Evolutionary conservation across 768 basidiomycete species (phyloP).

Genomic region (Crassisporium funariophilum): DNA sequence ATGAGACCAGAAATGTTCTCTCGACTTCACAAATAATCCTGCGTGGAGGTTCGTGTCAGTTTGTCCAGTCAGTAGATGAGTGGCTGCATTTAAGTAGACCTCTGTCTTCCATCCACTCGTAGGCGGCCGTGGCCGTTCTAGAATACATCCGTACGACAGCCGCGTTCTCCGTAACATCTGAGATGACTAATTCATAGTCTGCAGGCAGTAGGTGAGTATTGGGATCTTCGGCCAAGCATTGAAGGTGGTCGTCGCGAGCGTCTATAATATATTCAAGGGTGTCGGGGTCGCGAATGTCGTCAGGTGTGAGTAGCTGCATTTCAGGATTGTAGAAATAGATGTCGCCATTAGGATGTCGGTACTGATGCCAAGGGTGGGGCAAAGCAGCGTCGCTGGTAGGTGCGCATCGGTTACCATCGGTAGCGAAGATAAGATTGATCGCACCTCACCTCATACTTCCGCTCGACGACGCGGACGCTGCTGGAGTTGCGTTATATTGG

Average conservation of each 20-base stretch:
- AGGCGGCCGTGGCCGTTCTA: conserved; percentile 30
- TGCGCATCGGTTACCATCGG: conserved; percentile 9
- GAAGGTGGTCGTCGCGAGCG: conserved; percentile 38
- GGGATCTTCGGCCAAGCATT: conserved; percentile 33
- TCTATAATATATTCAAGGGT: conserved; percentile 36
- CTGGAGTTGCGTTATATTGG: conserved; percentile 18
- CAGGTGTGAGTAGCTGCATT: conserved; percentile 40
- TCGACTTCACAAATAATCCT: conserved; percentile 30
- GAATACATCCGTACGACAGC: conserved; percentile 43
- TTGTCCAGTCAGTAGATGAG: background rate
- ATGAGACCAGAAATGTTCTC: conserved; percentile 43
- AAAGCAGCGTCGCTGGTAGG: conserved; percentile 16
- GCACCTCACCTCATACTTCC: conserved; percentile 13
- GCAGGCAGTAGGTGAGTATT: conserved; percentile 31
- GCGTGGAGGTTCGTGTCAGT: conserved; percentile 3
- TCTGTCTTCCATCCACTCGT: conserved; percentile 37
- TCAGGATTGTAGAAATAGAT: conserved; percentile 42
- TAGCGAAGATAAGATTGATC: background rate
- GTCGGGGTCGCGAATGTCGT: conserved; percentile 37
- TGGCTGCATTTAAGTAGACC: conserved; percentile 23
- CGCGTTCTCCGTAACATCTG: conserved; percentile 35
- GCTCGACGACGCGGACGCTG: conserved; percentile 3
- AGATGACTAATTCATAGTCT: conserved; percentile 44
- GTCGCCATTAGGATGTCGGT: conserved; percentile 47
- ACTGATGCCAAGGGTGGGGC: conserved; percentile 35